Evolutionary conservation across 2,329 filamentous ascomycete genomes (phyloP), one percentile per base, ranked within the genome.

Genomic region (Fusarium piperis): DNA sequence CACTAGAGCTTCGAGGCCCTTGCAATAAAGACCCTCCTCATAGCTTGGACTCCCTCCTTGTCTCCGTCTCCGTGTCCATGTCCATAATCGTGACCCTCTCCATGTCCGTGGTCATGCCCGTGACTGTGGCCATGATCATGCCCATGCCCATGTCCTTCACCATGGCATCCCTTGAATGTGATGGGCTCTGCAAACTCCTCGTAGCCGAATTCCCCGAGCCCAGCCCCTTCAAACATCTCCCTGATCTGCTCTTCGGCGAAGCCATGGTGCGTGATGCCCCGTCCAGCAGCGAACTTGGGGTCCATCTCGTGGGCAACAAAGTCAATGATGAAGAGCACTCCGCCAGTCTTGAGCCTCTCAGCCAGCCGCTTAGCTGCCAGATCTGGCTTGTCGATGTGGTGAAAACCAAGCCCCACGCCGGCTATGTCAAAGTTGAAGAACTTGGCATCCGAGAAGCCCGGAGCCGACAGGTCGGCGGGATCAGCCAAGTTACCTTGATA

Each of bases 361-460:
- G 85, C 88, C 36, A 95, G 81, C 53, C 87, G 84, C 68, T 82
- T 81, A 6, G 91, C 86, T 0, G 90, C 89, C 32, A 90, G 81
- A 2, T 83, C 83, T 5, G 91, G 89, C 74, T 94, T 85, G 67
- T 89, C 87, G 62, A 93, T 91, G 78, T 93, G 91, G 79, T 92
- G 91, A 70, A 91, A 87, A 1, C 88, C 90, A 46, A 90, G 80
- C 35, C 90, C 90, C 18, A 93, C 87, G 44, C 86, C 86, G 7
- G 88, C 88, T 36, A 92, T 77, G 78, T 95, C 92, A 77, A 95
- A 94, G 77, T 89, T 84, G 78, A 85, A 88, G 82, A 92, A 94
- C 33, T 90, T 86, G 11, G 87, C 82, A 55, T 85, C 86, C 39
- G 88, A 83, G 68, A 95, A 87, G 23, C 86, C 81, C 2, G 85